Evolutionary conservation across 2,329 filamentous ascomycete genomes (phyloP).

Genomic region (Colletotrichum karsti): DNA sequence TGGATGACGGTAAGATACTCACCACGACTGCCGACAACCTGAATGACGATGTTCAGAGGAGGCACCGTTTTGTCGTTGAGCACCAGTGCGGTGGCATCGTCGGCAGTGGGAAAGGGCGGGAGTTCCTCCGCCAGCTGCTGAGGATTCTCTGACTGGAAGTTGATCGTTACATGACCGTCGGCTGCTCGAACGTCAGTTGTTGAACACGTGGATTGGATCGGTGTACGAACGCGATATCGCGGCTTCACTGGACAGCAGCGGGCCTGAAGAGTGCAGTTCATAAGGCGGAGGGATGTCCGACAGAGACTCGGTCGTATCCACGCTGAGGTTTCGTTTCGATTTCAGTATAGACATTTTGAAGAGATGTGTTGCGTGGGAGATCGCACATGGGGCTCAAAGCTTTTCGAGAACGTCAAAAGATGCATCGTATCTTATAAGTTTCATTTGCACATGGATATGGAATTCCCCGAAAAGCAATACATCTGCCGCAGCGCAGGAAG

Average conservation of each 20-base stretch:
- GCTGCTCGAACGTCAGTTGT: not conserved
- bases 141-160: not conserved
- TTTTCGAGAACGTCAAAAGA: not conserved
- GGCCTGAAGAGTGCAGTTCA: conserved; percentile 19
- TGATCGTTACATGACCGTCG: not conserved
- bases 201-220: not conserved
- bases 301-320: not conserved
- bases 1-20: not conserved
- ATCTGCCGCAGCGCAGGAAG: too few species aligned
- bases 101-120: not conserved
- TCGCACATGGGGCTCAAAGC: rapidly evolving
- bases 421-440: not conserved
- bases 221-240: not conserved
- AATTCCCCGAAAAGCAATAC: too few species aligned
- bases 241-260: not conserved
- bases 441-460: too few species aligned
- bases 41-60: conserved; percentile 27
- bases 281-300: not conserved
- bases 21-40: conserved; percentile 31
- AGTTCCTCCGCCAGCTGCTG: not conserved
- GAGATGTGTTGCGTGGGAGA: not conserved
- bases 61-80: not conserved
- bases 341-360: conserved; percentile 2
- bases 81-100: not conserved
- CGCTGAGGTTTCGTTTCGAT: not conserved